Evolutionary conservation across 371 early-diverging fungal genomes (phyloP), one percentile per base, ranked within the genome.

Genomic region (Mortierella sp.): DNA sequence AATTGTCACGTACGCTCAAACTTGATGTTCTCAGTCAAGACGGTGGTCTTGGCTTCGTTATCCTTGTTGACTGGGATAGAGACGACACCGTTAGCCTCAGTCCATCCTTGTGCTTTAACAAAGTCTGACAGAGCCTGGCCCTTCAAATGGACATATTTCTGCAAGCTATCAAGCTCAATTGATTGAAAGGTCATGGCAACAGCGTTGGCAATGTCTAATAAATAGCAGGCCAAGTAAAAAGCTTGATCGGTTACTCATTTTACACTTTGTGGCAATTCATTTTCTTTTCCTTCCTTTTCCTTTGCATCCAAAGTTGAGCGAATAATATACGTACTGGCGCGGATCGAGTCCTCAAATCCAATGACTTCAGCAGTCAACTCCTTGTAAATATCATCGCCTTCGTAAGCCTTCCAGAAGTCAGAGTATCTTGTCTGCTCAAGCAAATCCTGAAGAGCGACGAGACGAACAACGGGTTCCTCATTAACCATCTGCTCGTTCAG

Each of bases 21-120:
- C 78, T 91, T 92, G 86, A 96, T 91, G 78, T 87, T 92, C 81
- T 97, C 97, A 82, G 90, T 91, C 68, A 95, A 92, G 42, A 96
- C 92, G 1, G 91, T 89, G 7, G 94, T 88, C 87, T 93, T 93
- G 66, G 93, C 92, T 79, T 93, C 89, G 75, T 94, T 96, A 72
- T 92, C 94, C 83, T 89, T 89, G 85, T 91, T 92, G 66, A 91
- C 83, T 12, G 96, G 96, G 72, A 96, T 90, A 42, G 86, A 78
- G 34, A 94, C 90, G 40, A 92, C 85, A 32, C 88, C 88, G 23
- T 83, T 85, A 57, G 85, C 86, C 67, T 90, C 83, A 40, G 85
- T 81, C 94, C 96, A 96, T 29, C 89, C 89, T 56, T 90, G 88
- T 31, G 86, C 82, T 64, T 85, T 85, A 67, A 89, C 85, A 76